These are phyloP conservation scores for Papilionanthe hybrid DNA, from an alignment of 116 monocot species.

Conservation along the genomic window DNA sequence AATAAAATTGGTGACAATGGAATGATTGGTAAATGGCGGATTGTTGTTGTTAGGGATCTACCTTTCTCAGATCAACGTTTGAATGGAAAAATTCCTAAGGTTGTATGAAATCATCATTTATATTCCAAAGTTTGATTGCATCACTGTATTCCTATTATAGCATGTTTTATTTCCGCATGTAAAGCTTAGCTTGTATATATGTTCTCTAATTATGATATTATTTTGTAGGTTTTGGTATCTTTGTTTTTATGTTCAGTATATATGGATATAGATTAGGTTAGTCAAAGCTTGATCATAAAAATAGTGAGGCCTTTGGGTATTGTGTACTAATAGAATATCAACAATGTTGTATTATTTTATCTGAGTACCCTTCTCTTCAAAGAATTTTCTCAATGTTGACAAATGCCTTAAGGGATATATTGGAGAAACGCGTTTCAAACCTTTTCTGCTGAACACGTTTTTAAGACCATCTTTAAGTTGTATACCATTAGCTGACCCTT, in stretches of 20 bases:
- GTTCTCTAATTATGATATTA: too few species aligned
- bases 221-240: too few species aligned
- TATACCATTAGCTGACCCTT: neutral
- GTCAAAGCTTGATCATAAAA: too few species aligned
- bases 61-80: conserved; percentile 94
- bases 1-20: conserved; percentile 39
- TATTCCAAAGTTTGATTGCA: neutral
- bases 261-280: too few species aligned
- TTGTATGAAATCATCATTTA: conserved; percentile 10
- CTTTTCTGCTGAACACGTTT: neutral
- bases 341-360: neutral
- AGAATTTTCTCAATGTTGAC: neutral
- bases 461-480: neutral
- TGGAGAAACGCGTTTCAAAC: neutral
- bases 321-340: neutral
- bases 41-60: conserved; percentile 78
- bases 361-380: neutral
- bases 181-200: neutral
- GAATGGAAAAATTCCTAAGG: conserved; percentile 99
- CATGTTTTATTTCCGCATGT: neutral
- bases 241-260: too few species aligned
- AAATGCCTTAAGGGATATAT: neutral
- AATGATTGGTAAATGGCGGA: conserved; percentile 90
- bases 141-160: neutral
- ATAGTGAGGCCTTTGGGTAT: neutral